These are phyloP conservation scores for Irpex lacteus DNA, from an alignment of 1,284 basidiomycete genomes.

Conservation along the genomic window DNA sequence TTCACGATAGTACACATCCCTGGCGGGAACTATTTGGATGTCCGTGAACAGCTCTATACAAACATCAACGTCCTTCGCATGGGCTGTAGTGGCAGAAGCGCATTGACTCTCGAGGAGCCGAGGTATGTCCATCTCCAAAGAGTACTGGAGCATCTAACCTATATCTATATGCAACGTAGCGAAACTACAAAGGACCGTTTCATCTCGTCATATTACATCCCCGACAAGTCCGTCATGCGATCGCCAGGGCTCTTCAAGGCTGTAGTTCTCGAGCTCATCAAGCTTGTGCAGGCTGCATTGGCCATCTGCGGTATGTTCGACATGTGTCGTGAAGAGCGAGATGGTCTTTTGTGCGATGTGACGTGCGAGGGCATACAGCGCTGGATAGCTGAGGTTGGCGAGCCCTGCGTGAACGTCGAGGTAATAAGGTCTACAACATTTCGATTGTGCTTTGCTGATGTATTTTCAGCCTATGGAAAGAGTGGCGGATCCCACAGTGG, in stretches of 20 bases:
- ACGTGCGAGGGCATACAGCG: slow-evolving; percentile 66
- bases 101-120: slow-evolving; percentile 72
- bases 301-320: slow-evolving; percentile 67
- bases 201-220: slow-evolving; percentile 62
- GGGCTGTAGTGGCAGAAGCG: slow-evolving; percentile 73
- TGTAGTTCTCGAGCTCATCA: slow-evolving; percentile 72
- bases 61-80: slow-evolving; percentile 78
- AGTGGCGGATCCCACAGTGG: slow-evolving; percentile 65
- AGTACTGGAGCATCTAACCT: background rate
- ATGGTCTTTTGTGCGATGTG: slow-evolving; percentile 73
- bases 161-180: slow-evolving; percentile 39
- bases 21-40: slow-evolving; percentile 59
- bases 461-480: slow-evolving; percentile 59
- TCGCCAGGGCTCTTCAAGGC: slow-evolving; percentile 43
- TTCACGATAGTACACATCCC: slow-evolving; percentile 78
- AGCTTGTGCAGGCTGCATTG: slow-evolving; percentile 66
- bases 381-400: slow-evolving; percentile 67
- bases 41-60: slow-evolving; percentile 64
- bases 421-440: slow-evolving; percentile 31
- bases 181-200: slow-evolving; percentile 78
- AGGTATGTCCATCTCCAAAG: slow-evolving; percentile 38
- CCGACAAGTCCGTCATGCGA: slow-evolving; percentile 35
- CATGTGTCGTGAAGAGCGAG: slow-evolving; percentile 36
- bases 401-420: slow-evolving; percentile 58
- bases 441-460: background rate